Conservation (phyloP, 192 early-diverging fungal species). For the Coemansia sp. region DNA sequence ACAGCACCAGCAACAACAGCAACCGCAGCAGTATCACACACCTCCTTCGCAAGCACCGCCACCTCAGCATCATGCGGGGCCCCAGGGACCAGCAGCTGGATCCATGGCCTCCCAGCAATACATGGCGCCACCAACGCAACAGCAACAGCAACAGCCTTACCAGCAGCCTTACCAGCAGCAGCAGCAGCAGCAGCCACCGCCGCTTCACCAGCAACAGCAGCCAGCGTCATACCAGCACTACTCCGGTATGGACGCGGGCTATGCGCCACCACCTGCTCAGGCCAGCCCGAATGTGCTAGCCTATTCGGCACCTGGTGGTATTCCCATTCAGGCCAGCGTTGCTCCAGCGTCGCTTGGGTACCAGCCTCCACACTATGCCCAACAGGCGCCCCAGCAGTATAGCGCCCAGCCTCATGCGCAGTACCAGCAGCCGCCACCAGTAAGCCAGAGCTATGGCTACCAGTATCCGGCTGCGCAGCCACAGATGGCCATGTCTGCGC, state of each 20-base stretch:
- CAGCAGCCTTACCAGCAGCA: conserved; percentile 19
- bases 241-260: conserved; percentile 4
- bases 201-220: conserved; percentile 11
- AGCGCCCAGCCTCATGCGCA: conserved; percentile 15
- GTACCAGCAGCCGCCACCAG: conserved; percentile 24
- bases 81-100: conserved; percentile 4
- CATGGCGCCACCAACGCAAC: conserved; percentile 18
- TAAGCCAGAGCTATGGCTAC: conserved; percentile 33
- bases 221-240: conserved; percentile 17
- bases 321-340: conserved; percentile 8
- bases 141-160: conserved; percentile 24
- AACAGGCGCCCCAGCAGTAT: conserved; percentile 24
- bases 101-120: conserved; percentile 18
- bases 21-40: neutral
- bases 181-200: conserved; percentile 24
- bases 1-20: conserved; percentile 14
- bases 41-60: conserved; percentile 20
- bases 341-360: conserved; percentile 24
- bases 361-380: conserved; percentile 24
- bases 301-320: conserved; percentile 3
- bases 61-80: conserved; percentile 24
- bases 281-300: neutral
- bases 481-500: conserved; percentile 21
- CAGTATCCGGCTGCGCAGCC: conserved; percentile 27
- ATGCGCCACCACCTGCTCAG: conserved; percentile 1